Conservation (phyloP, 495 filamentous ascomycete species). For the Podospora pseudopauciseta region DNA sequence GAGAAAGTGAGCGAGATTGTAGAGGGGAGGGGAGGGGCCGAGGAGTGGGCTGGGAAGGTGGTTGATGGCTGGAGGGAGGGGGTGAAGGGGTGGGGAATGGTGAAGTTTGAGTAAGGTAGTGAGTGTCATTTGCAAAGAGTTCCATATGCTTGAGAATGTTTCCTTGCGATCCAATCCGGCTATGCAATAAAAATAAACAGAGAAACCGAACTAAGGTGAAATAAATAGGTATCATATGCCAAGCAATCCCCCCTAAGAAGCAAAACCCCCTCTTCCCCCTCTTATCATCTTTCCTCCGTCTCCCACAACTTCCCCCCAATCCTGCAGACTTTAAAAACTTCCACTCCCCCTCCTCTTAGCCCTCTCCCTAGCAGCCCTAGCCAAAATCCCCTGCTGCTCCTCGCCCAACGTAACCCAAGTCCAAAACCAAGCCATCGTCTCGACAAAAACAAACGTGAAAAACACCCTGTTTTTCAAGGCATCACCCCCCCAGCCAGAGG, state of each 20-base stretch:
- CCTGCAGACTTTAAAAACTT: background rate
- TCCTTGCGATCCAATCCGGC: background rate
- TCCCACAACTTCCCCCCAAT: background rate
- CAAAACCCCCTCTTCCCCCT: background rate
- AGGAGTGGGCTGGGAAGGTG: conserved; percentile 42
- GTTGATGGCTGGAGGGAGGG: conserved; percentile 44
- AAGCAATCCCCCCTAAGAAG: background rate
- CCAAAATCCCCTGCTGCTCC: conserved; percentile 41
- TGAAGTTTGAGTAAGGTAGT: conserved; percentile 27
- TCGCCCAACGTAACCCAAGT: conserved; percentile 57
- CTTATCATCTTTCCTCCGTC: background rate
- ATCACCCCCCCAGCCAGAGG: conserved; percentile 44
- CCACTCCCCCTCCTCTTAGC: conserved; percentile 23
- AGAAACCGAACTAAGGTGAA: conserved; percentile 1
- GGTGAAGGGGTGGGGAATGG: conserved; percentile 41
- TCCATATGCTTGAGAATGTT: background rate
- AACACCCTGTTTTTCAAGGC: conserved; percentile 74
- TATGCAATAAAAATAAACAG: background rate
- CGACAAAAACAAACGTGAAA: conserved; percentile 79
- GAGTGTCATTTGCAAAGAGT: too few species aligned
- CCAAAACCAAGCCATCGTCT: conserved; percentile 88
- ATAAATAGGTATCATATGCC: background rate
- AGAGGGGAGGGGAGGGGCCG: conserved; percentile 26
- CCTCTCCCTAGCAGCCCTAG: conserved; percentile 31
- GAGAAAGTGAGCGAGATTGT: conserved; percentile 28